Evolutionary conservation across 2,329 filamentous ascomycete species (phyloP).

Genomic region (Alternaria atra): DNA sequence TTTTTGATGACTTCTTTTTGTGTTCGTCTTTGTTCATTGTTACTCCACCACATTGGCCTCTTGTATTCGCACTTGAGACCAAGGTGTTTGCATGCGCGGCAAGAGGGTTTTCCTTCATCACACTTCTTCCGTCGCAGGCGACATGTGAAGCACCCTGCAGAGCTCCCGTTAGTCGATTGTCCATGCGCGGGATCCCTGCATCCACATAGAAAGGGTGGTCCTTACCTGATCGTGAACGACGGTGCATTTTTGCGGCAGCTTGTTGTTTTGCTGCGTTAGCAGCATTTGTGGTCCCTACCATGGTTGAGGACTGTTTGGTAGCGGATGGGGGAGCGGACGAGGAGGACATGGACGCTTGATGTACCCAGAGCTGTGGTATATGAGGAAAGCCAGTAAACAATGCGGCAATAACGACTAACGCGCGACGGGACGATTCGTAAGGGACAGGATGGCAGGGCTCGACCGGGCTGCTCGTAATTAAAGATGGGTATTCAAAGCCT

Average conservation of each 20-base stretch:
- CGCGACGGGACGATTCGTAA: conserved; percentile 53
- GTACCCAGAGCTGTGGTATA: conserved; percentile 53
- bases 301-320: conserved; percentile 57
- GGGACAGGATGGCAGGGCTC: conserved; percentile 54
- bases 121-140: conserved; percentile 75
- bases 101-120: conserved; percentile 71
- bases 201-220: conserved; percentile 45
- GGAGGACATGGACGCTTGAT: conserved; percentile 60
- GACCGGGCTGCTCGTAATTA: conserved; percentile 55
- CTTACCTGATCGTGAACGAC: conserved; percentile 92
- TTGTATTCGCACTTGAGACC: conserved; percentile 94
- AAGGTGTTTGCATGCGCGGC: conserved; percentile 73
- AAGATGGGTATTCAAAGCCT: conserved; percentile 60
- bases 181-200: conserved; percentile 51
- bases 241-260: conserved; percentile 85
- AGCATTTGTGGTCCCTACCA: conserved; percentile 59
- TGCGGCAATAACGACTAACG: conserved; percentile 54
- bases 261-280: conserved; percentile 60
- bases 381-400: conserved; percentile 51
- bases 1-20: conserved; percentile 98
- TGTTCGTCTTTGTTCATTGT: conserved; percentile 81
- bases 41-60: conserved; percentile 96
- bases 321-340: conserved; percentile 53
- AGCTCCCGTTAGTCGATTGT: conserved; percentile 48
- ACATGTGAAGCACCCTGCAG: conserved; percentile 72